Evolutionary conservation across 768 basidiomycete species (phyloP), one percentile per base, ranked within the genome.

Genomic region (Arthromyces matolae): DNA sequence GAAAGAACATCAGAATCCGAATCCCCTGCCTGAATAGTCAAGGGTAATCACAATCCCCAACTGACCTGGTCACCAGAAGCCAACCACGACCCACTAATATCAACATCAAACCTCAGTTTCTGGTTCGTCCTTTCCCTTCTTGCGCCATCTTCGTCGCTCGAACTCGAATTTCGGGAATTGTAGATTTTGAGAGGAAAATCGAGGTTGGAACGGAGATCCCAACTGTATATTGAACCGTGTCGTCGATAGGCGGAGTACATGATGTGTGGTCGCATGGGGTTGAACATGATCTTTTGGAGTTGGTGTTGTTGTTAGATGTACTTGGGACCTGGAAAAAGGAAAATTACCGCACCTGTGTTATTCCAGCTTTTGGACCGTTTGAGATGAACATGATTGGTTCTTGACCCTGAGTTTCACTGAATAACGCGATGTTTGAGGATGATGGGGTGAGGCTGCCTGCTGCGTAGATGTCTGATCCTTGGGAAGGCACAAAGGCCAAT

Each of bases 221-320:
- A 96, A 45, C 78, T 72, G 58, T 83, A 85, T 19, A 95, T 73
- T 3, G 60, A 59, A 5, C 71, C 71, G n/a, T 71, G 71, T 10
- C 86, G 74, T 5, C 94, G 78, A 55, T 89, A 93, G 0, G 89
- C 76, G 0, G 87, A 86, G 52, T 89, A 95, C 22, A 97, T 63
- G 1, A 89, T 65, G 49, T 89, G 78, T 0, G 89, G 86, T 34
- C 70, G 67, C 16, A 68, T 66, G 0, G 89, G 89, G 57, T 93
- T 86, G 66, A 93, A 97, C 50, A 78, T 75, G 32, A 93, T 64
- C 89, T 90, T 36, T n/a, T 13, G 34, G 14, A 10, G 10, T 19
- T 18, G 23, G 23, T 10, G 19, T 4, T 6, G 14, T 49, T 31
- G 25, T 45, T 23, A 31, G 38, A 22, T n/a, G 8, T 32, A 36